These are phyloP conservation scores for Castanea mollissima DNA, from an alignment of 306 rosid species.

Conservation along the genomic window DNA sequence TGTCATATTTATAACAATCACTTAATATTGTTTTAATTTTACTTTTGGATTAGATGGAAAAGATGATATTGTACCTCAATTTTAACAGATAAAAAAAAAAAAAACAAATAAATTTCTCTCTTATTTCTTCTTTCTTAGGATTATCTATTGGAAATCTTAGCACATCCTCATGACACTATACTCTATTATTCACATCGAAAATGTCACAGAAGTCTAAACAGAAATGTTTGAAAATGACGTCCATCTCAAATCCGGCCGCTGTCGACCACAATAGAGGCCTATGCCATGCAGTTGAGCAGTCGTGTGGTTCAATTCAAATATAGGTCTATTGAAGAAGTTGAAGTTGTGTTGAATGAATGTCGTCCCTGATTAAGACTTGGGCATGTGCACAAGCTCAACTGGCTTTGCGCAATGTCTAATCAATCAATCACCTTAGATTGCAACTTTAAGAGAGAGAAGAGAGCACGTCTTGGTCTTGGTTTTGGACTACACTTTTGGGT, in stretches of 20 bases:
- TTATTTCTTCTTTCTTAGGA: too few relatives aligned
- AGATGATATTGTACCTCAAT: background rate
- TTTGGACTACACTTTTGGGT: background rate
- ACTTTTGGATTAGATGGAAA: background rate
- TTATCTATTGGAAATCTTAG: too few relatives aligned
- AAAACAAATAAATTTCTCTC: background rate
- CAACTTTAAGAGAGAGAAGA: background rate
- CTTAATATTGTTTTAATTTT: background rate
- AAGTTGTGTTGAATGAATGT: background rate
- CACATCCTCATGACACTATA: too few relatives aligned
- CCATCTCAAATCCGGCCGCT: background rate
- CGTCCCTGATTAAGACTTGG: background rate
- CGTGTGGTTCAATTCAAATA: background rate
- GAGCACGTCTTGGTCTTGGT: background rate
- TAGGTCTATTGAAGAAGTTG: background rate
- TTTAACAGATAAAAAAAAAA: background rate
- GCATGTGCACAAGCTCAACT: background rate
- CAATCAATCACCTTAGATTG: constrained; percentile 23
- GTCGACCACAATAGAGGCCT: constrained; percentile 12
- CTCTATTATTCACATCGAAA: too few relatives aligned
- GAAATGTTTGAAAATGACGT: too few relatives aligned
- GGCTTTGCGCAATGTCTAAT: constrained; percentile 20
- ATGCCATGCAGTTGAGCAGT: background rate
- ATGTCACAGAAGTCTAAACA: too few relatives aligned
- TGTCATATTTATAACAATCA: background rate